Conservation (phyloP, 2,329 filamentous ascomycete species). For the Exophiala alcalophila region DNA sequence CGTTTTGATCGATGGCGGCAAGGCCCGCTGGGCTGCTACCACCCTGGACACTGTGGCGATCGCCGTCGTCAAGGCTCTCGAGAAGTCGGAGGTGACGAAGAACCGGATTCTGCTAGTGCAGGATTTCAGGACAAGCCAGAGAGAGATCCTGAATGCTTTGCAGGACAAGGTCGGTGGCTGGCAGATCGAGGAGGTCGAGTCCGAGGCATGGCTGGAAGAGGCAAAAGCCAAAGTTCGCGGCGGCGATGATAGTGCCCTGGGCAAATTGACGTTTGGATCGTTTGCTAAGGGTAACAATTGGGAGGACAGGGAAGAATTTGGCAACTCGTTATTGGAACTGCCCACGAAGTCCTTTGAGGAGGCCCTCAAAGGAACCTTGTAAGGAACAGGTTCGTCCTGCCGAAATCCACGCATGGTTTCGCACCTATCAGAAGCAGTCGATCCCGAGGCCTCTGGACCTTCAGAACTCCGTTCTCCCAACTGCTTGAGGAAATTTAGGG, state of each 20-base stretch:
- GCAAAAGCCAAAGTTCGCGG: slow-evolving; percentile 12
- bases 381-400: too few relatives aligned
- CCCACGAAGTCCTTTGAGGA: slow-evolving; percentile 19
- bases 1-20: slow-evolving; percentile 51
- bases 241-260: slow-evolving; percentile 20
- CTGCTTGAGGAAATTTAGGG: too few relatives aligned
- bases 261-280: slow-evolving; percentile 19
- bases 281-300: slow-evolving; percentile 17
- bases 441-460: too few relatives aligned
- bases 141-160: slow-evolving; percentile 36
- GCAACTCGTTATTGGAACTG: slow-evolving; percentile 17
- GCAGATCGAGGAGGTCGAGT: slow-evolving; percentile 17
- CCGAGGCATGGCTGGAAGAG: slow-evolving; percentile 15
- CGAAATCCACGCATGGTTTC: too few relatives aligned
- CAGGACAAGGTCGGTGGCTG: slow-evolving; percentile 20
- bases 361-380: too few relatives aligned
- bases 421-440: too few relatives aligned
- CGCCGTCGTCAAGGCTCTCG: slow-evolving; percentile 49
- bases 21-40: slow-evolving; percentile 48
- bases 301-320: slow-evolving; percentile 15
- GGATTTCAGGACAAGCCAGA: slow-evolving; percentile 47
- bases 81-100: slow-evolving; percentile 52
- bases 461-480: too few relatives aligned
- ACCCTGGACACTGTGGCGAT: slow-evolving; percentile 48
- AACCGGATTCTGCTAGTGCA: slow-evolving; percentile 52